Percentiles rank a stretch among this genome's conserved stretches.
Evolutionary conservation across 148 eudicot genomes (phyloP).

Genomic region (Rhododendron mucronatum): DNA sequence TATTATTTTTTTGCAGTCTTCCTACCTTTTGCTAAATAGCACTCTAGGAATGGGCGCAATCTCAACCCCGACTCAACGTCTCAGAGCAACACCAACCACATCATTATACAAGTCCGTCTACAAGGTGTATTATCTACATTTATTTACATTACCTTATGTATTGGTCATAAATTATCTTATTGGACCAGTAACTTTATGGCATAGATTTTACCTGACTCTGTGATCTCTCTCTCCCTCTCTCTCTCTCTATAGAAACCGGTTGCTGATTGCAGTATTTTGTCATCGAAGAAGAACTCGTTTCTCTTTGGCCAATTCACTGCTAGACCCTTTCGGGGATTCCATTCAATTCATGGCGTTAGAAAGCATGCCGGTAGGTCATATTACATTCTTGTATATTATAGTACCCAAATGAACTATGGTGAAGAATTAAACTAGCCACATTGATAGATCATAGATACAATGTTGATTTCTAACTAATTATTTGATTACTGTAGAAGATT

Average conservation of each 20-base stretch:
- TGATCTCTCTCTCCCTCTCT: background rate
- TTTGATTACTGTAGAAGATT: background rate
- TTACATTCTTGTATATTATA: background rate
- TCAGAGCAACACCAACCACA: conserved; percentile 10
- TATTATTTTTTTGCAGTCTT: background rate
- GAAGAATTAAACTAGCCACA: background rate
- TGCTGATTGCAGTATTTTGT: conserved; percentile 24
- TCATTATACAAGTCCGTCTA: conserved; percentile 15
- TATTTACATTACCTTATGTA: background rate
- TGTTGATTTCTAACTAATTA: background rate
- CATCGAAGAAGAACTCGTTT: conserved; percentile 42
- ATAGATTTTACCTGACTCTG: background rate
- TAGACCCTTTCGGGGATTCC: conserved; percentile 27
- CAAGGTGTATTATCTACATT: conserved; percentile 28
- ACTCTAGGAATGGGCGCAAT: conserved; percentile 11
- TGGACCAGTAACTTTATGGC: background rate
- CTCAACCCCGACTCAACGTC: conserved; percentile 12
- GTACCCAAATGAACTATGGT: background rate
- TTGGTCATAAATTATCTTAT: background rate
- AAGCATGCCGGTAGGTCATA: conserved; percentile 29
- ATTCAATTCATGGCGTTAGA: conserved; percentile 12
- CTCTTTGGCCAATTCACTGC: conserved; percentile 42
- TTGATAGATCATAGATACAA: background rate
- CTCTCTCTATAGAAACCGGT: conserved; percentile 21
- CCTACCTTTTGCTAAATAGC: background rate